phyloP scores from a whole-genome alignment of 192 early-diverging fungal species.

The Chytriomyces hyalinus region DNA sequence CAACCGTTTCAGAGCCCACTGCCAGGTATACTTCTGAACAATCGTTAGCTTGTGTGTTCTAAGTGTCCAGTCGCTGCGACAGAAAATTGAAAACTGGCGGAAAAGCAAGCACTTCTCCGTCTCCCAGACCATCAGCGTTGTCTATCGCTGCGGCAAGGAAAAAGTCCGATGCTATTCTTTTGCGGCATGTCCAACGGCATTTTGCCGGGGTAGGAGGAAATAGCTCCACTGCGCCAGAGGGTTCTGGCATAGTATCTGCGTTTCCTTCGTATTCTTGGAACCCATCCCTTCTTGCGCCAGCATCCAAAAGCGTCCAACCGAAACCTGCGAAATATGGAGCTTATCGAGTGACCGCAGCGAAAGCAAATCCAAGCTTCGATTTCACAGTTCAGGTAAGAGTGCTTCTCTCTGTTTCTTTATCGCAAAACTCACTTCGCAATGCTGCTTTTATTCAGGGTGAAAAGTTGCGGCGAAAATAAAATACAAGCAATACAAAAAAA shows the following conservation, averaged over 20 bases:
- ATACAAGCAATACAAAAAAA: neutral
- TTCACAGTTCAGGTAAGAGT: conserved; percentile 9
- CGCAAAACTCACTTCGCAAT: neutral
- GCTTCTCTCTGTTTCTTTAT: neutral
- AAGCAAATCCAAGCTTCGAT: conserved; percentile 12
- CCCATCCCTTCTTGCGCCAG: neutral
- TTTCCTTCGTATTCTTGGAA: conserved; percentile 14
- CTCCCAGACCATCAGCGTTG: neutral
- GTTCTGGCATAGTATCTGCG: neutral
- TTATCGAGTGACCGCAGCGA: neutral
- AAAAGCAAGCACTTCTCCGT: neutral
- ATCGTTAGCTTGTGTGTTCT: neutral
- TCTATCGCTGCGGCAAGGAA: neutral
- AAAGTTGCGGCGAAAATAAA: neutral
- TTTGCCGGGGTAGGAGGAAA: neutral
- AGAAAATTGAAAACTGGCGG: neutral
- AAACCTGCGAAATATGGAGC: neutral
- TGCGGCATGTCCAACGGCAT: conserved; percentile 20
- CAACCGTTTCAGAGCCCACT: neutral
- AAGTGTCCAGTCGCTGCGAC: neutral
- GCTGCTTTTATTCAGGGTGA: conserved; percentile 3
- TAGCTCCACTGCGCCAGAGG: neutral
- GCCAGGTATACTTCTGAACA: neutral
- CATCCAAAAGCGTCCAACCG: neutral
- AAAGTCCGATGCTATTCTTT: conserved; percentile 2